A percentile compares a stretch with the other conserved stretches of the same genome.
Evolutionary conservation across 2,329 filamentous ascomycete species (phyloP).

Genomic region (Madurella mycetomatis): DNA sequence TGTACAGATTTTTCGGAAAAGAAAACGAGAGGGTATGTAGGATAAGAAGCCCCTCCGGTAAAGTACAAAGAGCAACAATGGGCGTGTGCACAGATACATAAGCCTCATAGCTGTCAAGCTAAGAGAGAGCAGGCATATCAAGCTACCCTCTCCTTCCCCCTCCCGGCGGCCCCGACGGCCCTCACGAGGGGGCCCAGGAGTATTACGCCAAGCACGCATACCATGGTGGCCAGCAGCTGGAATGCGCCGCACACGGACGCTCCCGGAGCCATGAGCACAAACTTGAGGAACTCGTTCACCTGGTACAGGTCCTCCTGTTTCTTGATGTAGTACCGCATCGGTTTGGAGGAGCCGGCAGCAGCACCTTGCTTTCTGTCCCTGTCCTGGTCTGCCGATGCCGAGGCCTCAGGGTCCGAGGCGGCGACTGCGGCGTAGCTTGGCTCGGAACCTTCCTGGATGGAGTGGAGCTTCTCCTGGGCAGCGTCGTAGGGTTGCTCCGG

Average conservation of each 20-base stretch:
- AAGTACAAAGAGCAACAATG: too few species aligned
- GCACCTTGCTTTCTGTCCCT: slow-evolving; percentile 5
- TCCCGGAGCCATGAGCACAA: slow-evolving; percentile 59
- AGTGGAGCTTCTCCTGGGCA: slow-evolving; percentile 10
- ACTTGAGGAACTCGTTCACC: slow-evolving; percentile 68
- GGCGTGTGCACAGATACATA: too few species aligned
- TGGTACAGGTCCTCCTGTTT: slow-evolving; percentile 82
- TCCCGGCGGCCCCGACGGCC: not conserved
- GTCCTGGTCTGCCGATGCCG: not conserved
- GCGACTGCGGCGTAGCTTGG: slow-evolving; percentile 21
- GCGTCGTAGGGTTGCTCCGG: slow-evolving; percentile 7
- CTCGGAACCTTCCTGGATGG: slow-evolving; percentile 14
- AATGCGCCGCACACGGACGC: slow-evolving; percentile 42
- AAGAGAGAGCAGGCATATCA: not conserved
- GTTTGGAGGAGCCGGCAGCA: slow-evolving; percentile 3
- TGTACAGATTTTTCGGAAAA: too few species aligned
- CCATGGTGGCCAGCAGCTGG: slow-evolving; percentile 53
- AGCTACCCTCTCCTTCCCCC: not conserved
- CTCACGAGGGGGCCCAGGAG: slow-evolving; percentile 17
- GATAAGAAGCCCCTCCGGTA: too few species aligned
- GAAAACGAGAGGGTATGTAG: too few species aligned
- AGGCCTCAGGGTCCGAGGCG: not conserved
- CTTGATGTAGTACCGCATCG: slow-evolving; percentile 62
- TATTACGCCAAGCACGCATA: slow-evolving; percentile 59
- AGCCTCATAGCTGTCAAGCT: not conserved